Base-by-base conservation (phyloP, 2,329 filamentous ascomycete genomes). In the Fusarium penzigii region DNA sequence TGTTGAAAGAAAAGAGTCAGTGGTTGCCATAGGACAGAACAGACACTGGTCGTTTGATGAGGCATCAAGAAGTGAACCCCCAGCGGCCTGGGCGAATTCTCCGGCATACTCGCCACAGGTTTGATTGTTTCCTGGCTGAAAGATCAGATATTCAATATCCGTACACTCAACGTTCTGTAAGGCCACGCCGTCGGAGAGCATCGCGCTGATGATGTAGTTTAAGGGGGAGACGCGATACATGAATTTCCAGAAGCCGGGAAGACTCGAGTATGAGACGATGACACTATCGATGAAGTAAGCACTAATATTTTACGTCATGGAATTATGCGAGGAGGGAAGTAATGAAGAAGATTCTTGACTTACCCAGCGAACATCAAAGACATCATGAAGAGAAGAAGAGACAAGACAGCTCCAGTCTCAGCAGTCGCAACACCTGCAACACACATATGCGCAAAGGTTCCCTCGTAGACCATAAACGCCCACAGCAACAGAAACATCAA, bases 401-500 rank as follows among this genome's bases (percentile, higher is more conserved):
- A 44, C n/a, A 65, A n/a, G 0, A 53, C 58, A 1, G 57, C 63
- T 6, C 61, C 63, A 32, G 61, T 61, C 42, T 64, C 62, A 0
- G 61, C 34, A 10, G 49, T 57, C 2, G 49, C 17, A 17, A 52
- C 44, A 7, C 53, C 56, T 2, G 51, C 53, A 14, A 58, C 47
- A 29, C 39, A 41, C 52, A 58, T 54, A 29, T 57, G 44, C 2
- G 85, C 79, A 60, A 90, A 90, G 0, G 86, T 89, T 6, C 78
- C 85, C 1, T 83, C 79, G 65, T 87, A 88, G 40, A 89, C 69
- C 57, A 88, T 77, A 72, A 89, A 89, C 36, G 76, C 72, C 64
- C 80, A 78, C 42, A 86, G 74, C 55, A 87, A 79, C 2, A 89
- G 72, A 67, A 87, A 85, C 74, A 88, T 82, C 8, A 88, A 77